Conservation (phyloP, 2,329 filamentous ascomycete species). For the Ophiostoma sp. region DNA sequence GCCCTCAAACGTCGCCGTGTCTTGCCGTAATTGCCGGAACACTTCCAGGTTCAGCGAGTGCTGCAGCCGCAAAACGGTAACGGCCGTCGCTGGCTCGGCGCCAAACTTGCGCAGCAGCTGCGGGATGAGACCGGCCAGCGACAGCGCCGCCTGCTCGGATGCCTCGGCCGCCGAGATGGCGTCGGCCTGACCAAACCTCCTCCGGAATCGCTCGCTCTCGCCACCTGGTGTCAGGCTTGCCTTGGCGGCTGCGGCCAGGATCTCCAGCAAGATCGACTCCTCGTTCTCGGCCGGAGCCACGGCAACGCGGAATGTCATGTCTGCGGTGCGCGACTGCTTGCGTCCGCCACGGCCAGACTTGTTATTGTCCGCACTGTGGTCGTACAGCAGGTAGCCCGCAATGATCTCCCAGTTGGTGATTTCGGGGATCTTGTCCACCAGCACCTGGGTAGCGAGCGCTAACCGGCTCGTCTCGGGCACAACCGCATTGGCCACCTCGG, state of each 20-base stretch:
- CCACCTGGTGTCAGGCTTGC: conserved; percentile 58
- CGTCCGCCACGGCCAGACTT: conserved; percentile 22
- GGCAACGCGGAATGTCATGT: conserved; percentile 61
- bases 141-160: conserved; percentile 72
- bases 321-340: conserved; percentile 38
- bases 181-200: conserved; percentile 47
- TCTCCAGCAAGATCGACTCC: conserved; percentile 79
- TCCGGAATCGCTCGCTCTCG: conserved; percentile 59
- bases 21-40: conserved; percentile 83
- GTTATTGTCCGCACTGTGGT: conserved; percentile 63
- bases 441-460: conserved; percentile 74
- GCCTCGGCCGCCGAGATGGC: conserved; percentile 45
- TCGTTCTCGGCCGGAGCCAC: conserved; percentile 71
- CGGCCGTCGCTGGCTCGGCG: conserved; percentile 78
- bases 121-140: conserved; percentile 74
- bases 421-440: conserved; percentile 77
- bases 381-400: conserved; percentile 84
- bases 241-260: conserved; percentile 78
- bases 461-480: conserved; percentile 70
- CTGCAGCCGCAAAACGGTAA: conserved; percentile 77
- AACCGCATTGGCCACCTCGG: conserved; percentile 46
- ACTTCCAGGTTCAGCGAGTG: conserved; percentile 81
- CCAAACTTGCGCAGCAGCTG: conserved; percentile 88
- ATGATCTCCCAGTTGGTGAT: conserved; percentile 83
- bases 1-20: conserved; percentile 71